Evolutionary conservation across 768 basidiomycete species (phyloP).

Genomic region (Favolaschia claudopus): DNA sequence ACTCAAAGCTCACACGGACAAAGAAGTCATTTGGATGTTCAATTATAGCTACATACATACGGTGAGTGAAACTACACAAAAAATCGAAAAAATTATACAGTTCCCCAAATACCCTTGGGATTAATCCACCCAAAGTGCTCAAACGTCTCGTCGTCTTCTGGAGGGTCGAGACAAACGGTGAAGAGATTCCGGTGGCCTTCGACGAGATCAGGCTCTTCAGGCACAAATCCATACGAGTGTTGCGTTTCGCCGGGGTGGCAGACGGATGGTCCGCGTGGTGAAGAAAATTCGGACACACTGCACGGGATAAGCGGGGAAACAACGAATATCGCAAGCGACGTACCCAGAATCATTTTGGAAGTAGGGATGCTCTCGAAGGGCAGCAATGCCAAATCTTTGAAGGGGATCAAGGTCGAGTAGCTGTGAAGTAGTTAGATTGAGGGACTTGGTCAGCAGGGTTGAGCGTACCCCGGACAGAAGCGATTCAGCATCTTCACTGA

Average conservation of each 20-base stretch:
- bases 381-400: conserved; percentile 26
- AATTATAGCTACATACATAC: too few relatives aligned
- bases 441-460: neutral
- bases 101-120: conserved; percentile 36
- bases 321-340: neutral
- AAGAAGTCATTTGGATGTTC: too few relatives aligned
- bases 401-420: conserved; percentile 27
- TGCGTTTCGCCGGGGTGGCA: too few relatives aligned
- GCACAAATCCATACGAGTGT: neutral
- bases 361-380: conserved; percentile 32
- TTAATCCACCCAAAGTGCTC: conserved; percentile 39
- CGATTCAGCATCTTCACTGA: conserved; percentile 31
- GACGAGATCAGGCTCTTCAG: conserved; percentile 11
- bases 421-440: conserved; percentile 16
- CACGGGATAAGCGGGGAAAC: neutral
- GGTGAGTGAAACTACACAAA: too few relatives aligned
- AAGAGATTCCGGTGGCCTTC: conserved; percentile 10
- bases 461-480: conserved; percentile 43
- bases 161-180: conserved; percentile 26
- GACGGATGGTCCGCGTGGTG: too few relatives aligned
- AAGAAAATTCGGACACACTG: conserved; percentile 32
- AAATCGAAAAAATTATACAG: neutral
- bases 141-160: conserved; percentile 22
- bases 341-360: conserved; percentile 32
- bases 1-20: too few relatives aligned